These are phyloP conservation scores for Raphanus hybrid DNA, from an alignment of 441 rosid species.

Conservation along the genomic window DNA sequence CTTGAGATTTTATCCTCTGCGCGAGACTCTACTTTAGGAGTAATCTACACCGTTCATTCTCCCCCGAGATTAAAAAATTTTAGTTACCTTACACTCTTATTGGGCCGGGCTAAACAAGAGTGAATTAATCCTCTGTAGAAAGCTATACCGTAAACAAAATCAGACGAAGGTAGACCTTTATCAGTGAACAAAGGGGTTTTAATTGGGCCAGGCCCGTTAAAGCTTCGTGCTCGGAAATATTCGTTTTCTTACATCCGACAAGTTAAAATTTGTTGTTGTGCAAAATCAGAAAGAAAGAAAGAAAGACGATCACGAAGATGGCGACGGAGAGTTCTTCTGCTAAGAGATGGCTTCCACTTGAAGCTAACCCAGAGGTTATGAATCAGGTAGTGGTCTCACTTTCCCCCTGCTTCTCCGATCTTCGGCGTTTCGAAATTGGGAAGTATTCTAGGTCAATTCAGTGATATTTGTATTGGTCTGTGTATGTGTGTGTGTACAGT, in stretches of 20 bases:
- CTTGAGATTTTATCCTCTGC: conserved; percentile 6
- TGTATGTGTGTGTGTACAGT: conserved; percentile 46
- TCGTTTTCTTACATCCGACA: conserved; percentile 20
- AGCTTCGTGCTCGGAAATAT: conserved; percentile 1
- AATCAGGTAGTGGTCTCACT: conserved; percentile 64
- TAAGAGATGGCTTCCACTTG: conserved; percentile 97
- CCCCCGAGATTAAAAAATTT: neutral
- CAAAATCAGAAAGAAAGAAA: conserved; percentile 15
- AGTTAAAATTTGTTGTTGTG: conserved; percentile 15
- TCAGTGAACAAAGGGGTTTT: too few species aligned
- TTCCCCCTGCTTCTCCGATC: conserved; percentile 20
- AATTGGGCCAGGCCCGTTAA: neutral
- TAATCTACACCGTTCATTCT: conserved; percentile 3
- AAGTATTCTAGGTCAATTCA: neutral
- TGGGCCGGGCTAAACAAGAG: neutral
- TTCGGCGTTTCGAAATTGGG: neutral
- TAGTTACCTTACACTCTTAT: neutral
- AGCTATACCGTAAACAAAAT: too few species aligned
- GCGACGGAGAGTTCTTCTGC: conserved; percentile 63
- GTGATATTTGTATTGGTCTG: neutral
- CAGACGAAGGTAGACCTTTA: too few species aligned
- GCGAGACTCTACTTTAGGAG: neutral
- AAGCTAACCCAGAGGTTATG: conserved; percentile 95
- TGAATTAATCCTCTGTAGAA: too few species aligned
- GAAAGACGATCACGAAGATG: conserved; percentile 45